phyloP scores from a whole-genome alignment of 345 rosid species.

The Kandelia obovata region DNA sequence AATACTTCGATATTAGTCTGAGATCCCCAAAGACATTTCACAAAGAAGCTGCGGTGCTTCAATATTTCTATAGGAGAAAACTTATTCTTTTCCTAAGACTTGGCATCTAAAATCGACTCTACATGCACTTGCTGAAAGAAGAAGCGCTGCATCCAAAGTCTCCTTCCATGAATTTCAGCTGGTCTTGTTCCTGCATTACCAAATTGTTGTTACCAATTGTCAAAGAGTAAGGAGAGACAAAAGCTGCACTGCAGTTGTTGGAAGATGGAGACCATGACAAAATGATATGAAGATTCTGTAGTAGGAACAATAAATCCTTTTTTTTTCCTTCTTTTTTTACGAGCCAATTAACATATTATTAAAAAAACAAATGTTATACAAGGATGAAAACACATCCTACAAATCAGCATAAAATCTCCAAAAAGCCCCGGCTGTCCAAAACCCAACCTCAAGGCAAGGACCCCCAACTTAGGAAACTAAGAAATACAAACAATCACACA shows the following conservation, averaged over 20 bases:
- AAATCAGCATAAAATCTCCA: too few species aligned
- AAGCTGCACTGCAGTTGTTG: background rate
- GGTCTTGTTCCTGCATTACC: conserved; percentile 48
- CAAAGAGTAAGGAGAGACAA: background rate
- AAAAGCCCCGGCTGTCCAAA: too few species aligned
- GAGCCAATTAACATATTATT: too few species aligned
- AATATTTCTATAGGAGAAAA: conserved; percentile 10
- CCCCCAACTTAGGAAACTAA: too few species aligned
- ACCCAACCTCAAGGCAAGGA: too few species aligned
- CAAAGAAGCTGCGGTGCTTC: background rate
- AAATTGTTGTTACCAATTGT: conserved; percentile 13
- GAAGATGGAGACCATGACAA: background rate
- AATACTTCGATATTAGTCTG: background rate
- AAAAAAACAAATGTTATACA: too few species aligned
- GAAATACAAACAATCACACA: too few species aligned
- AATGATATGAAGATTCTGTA: too few species aligned
- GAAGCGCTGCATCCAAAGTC: conserved; percentile 42
- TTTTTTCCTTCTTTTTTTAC: too few species aligned
- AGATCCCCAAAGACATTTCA: background rate
- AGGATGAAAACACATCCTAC: too few species aligned
- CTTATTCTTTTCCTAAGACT: background rate
- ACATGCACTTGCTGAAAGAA: conserved; percentile 47
- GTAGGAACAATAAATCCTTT: too few species aligned
- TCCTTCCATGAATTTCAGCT: conserved; percentile 36
- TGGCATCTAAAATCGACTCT: conserved; percentile 19